Base-by-base conservation (phyloP, 306 rosid genomes). In the Pueraria montana region DNA sequence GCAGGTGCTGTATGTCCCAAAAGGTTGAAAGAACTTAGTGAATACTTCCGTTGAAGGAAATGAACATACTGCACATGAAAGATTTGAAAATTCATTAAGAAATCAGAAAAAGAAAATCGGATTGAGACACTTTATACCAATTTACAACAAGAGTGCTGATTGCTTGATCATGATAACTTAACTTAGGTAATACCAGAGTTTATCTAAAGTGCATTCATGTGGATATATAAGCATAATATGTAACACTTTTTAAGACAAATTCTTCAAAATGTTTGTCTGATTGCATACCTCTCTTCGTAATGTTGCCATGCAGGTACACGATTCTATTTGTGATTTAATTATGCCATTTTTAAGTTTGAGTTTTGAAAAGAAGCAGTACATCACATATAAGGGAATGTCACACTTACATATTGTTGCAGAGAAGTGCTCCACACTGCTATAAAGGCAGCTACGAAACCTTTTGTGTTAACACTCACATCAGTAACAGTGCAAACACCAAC, bases 1-100 rank as follows among this genome's bases (percentile, higher is more conserved):
- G 94, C 97, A 5, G 98, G 97, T 64, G 98, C 98, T 40, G 98
- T 94, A 58, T 94, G 98, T 59, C 98, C 97, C 91, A 94, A 83
- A 63, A 94, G 91, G 89, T 83, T 94, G 93, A 92, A 94, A 75
- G 98, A 94, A 79, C 96, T 84, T 7, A 92, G 88, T 36, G 94
- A 89, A 89, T 94, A 94, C 87, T 94, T 94, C 84, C 97, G 87
- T 84, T 91, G 97, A 82, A 94, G 98, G 84, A 79, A 92, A 78
- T 94, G 98, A 61, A 94, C 98, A 84, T 92, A 92, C 97, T 94
- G 92, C 92, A 89, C 11, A 23, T 43, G 17, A 63, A 77, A 65
- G 30, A 76, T 81, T 87, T 76, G 67, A 84, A 63, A 62, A 24
- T 32, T 8, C 76, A 77, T 87, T 6, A 76, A 73, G 18, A 56